Conservation (phyloP, 306 rosid species). For the Cercis canadensis region DNA sequence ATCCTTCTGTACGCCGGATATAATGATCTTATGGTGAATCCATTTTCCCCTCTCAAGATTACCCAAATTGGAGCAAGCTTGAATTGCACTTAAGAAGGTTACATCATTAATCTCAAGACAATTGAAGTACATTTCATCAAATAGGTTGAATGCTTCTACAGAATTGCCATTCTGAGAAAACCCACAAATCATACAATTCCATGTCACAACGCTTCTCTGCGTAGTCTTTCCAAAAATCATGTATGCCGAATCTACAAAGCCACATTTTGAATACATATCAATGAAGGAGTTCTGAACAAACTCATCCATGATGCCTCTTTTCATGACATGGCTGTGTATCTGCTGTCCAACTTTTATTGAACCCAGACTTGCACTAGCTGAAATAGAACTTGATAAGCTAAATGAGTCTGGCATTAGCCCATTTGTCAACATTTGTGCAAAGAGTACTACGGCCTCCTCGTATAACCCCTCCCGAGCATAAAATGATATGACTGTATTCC, state of each 20-base stretch:
- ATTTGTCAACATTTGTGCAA: constrained; percentile 53
- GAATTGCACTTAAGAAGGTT: constrained; percentile 77
- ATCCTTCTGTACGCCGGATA: constrained; percentile 55
- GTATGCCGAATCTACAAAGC: constrained; percentile 63
- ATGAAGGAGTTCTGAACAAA: constrained; percentile 81
- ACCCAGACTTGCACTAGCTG: constrained; percentile 74
- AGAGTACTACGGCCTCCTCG: constrained; percentile 59
- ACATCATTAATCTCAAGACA: constrained; percentile 67
- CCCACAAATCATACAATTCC: constrained; percentile 91
- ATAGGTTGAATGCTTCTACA: constrained; percentile 70
- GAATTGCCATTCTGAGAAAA: constrained; percentile 77
- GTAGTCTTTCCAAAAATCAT: constrained; percentile 54
- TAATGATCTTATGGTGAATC: constrained; percentile 83
- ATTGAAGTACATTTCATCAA: constrained; percentile 65
- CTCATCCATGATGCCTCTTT: constrained; percentile 68
- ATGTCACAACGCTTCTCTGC: constrained; percentile 63
- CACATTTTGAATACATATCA: constrained; percentile 90
- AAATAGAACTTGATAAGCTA: constrained; percentile 80
- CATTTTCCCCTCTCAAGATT: constrained; percentile 84
- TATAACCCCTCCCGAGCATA: constrained; percentile 63
- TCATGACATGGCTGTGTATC: constrained; percentile 71
- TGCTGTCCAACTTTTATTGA: constrained; percentile 67
- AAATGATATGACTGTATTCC: constrained; percentile 76
- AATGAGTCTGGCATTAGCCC: constrained; percentile 80
- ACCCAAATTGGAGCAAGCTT: constrained; percentile 90